A percentile compares a stretch with the other conserved stretches of the same genome.
phyloP scores from a whole-genome alignment of 2,329 filamentous ascomycete species.

The Stagonosporopsis chrysanthemi region DNA sequence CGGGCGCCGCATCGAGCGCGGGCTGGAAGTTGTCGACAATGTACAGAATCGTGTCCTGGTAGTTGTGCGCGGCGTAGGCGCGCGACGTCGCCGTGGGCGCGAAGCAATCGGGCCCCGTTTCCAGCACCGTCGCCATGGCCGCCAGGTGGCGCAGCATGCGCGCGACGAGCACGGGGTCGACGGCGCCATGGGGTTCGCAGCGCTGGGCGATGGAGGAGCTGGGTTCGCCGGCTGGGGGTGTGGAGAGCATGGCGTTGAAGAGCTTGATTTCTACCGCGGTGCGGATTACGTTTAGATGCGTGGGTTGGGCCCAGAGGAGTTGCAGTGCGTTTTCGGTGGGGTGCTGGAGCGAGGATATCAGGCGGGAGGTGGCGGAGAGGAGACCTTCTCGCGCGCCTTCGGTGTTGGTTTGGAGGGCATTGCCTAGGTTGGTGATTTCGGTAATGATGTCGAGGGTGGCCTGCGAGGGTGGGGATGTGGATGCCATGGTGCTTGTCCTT shows the following conservation, averaged over 20 bases:
- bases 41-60: constrained; percentile 33
- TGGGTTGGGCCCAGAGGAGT: constrained; percentile 34
- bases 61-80: constrained; percentile 27
- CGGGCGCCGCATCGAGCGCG: constrained; percentile 26
- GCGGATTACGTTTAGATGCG: constrained; percentile 30
- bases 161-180: constrained; percentile 31
- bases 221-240: constrained; percentile 20
- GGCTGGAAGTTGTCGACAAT: constrained; percentile 33
- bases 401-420: constrained; percentile 26
- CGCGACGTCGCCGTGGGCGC: constrained; percentile 26
- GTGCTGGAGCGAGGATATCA: constrained; percentile 35
- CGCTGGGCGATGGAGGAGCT: constrained; percentile 24
- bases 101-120: constrained; percentile 28
- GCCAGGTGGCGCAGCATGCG: constrained; percentile 41
- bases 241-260: constrained; percentile 29
- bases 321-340: constrained; percentile 34
- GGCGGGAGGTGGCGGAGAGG: constrained; percentile 28
- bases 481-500: neutral
- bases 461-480: constrained; percentile 14
- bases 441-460: constrained; percentile 29
- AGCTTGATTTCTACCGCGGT: constrained; percentile 32
- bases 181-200: constrained; percentile 14
- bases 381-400: constrained; percentile 31
- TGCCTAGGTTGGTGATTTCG: constrained; percentile 27
- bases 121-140: constrained; percentile 32